phyloP scores from a whole-genome alignment of 257 asterid species.

The Misopates orontium region DNA sequence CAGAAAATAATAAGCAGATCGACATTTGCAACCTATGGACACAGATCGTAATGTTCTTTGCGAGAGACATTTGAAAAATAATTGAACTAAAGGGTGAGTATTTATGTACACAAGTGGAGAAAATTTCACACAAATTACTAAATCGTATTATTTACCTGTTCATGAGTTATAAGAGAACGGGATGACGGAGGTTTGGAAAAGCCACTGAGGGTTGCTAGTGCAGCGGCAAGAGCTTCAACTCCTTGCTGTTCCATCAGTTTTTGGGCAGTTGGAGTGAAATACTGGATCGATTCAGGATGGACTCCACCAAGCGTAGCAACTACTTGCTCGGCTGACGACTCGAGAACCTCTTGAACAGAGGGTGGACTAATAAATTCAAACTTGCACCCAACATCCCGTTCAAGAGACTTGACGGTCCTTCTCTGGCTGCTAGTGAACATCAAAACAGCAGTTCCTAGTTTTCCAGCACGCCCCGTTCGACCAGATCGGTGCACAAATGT shows the following conservation, averaged over 20 bases:
- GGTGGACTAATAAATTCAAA: slow-evolving; percentile 77
- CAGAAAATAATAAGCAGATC: no score
- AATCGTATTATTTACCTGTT: slow-evolving; percentile 38
- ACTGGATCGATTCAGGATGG: slow-evolving; percentile 56
- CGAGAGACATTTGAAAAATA: no score
- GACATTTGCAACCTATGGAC: no score
- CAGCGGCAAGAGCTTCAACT: slow-evolving; percentile 53
- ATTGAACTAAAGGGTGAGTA: no score
- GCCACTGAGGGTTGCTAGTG: slow-evolving; percentile 60
- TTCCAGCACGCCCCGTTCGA: slow-evolving; percentile 96
- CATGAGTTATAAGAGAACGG: slow-evolving; percentile 60
- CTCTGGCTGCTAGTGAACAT: slow-evolving; percentile 82
- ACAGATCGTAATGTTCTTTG: no score
- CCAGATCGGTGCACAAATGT: slow-evolving; percentile 98
- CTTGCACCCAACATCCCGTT: slow-evolving; percentile 74
- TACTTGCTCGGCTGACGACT: slow-evolving; percentile 66
- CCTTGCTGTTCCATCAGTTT: slow-evolving; percentile 52
- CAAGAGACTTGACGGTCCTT: slow-evolving; percentile 71
- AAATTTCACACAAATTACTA: no score
- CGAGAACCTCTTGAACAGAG: slow-evolving; percentile 73
- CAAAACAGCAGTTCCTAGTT: slow-evolving; percentile 64
- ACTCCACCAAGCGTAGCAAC: slow-evolving; percentile 51
- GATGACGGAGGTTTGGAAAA: slow-evolving; percentile 59
- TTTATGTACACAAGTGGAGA: not conserved
- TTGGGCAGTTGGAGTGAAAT: slow-evolving; percentile 57